Conservation (phyloP, 1,139 yeast genomes). For the Hemisphaericaspora subhashii region DNA sequence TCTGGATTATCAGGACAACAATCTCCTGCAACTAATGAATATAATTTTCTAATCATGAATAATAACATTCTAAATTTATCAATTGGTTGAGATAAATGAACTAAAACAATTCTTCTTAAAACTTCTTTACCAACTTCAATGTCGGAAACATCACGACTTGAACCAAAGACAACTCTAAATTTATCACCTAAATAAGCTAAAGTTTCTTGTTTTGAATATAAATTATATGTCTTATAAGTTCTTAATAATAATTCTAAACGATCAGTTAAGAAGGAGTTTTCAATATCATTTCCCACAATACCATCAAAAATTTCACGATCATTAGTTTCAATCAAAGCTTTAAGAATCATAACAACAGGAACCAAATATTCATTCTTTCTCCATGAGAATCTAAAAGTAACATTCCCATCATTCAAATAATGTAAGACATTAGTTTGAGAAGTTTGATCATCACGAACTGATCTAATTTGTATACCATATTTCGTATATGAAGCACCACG, state of each 20-base stretch:
- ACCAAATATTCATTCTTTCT: conserved; percentile 91
- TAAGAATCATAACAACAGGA: conserved; percentile 89
- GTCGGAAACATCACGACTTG: conserved; percentile 85
- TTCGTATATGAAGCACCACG: conserved; percentile 90
- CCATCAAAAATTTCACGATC: conserved; percentile 97
- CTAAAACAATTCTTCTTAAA: conserved; percentile 79
- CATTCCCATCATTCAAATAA: conserved; percentile 93
- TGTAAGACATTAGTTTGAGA: conserved; percentile 96
- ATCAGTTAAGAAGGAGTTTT: conserved; percentile 93
- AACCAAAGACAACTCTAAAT: conserved; percentile 89
- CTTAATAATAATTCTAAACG: conserved; percentile 92
- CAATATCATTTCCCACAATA: conserved; percentile 83
- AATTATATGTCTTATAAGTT: conserved; percentile 77
- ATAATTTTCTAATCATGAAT: conserved; percentile 93
- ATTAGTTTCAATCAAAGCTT: conserved; percentile 85
- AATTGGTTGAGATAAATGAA: conserved; percentile 68
- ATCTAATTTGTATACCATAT: conserved; percentile 91
- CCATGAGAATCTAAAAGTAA: conserved; percentile 96
- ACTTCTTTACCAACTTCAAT: conserved; percentile 89
- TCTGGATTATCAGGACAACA: conserved; percentile 98
- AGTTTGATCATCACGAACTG: conserved; percentile 94
- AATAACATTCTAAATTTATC: conserved; percentile 86
- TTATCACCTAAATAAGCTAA: conserved; percentile 93
- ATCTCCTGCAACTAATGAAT: conserved; percentile 94
- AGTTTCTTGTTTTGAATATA: conserved; percentile 82